A percentile compares a stretch with the other conserved stretches of the same genome.
These are phyloP conservation scores for Begonia masoniana DNA, from an alignment of 306 rosid species.

Conservation along the genomic window DNA sequence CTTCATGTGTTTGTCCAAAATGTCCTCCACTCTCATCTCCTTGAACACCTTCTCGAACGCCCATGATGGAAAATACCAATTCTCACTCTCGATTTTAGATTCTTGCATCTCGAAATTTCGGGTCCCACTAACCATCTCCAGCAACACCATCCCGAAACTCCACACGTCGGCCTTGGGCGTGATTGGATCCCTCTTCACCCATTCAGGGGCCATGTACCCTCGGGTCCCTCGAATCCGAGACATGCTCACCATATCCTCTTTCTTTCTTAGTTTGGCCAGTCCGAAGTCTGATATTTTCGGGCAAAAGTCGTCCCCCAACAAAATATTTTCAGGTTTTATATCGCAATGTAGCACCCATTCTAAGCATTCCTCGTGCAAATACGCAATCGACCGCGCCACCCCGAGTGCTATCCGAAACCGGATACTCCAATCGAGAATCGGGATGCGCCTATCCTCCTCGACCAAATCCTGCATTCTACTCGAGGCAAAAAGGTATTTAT, in stretches of 20 bases:
- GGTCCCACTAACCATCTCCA: constrained; percentile 66
- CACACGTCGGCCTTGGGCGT: constrained; percentile 85
- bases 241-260: constrained; percentile 70
- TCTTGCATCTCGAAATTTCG: constrained; percentile 43
- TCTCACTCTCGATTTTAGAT: constrained; percentile 33
- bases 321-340: constrained; percentile 82
- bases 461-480: not conserved
- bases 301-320: constrained; percentile 64
- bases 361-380: constrained; percentile 80
- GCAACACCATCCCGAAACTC: constrained; percentile 76
- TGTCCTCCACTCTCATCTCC: constrained; percentile 64
- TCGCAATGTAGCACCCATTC: constrained; percentile 96
- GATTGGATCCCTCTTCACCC: constrained; percentile 55
- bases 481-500: constrained; percentile 38
- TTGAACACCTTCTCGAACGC: constrained; percentile 73
- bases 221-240: constrained; percentile 79
- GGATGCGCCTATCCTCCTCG: constrained; percentile 2
- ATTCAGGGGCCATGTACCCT: constrained; percentile 91
- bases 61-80: constrained; percentile 85
- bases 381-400: constrained; percentile 76
- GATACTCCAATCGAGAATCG: constrained; percentile 54
- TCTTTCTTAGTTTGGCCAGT: constrained; percentile 56
- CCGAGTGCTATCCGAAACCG: constrained; percentile 74
- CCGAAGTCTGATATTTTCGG: constrained; percentile 94
- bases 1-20: constrained; percentile 52